Evolutionary conservation across 805 yeast species (phyloP).

Genomic region (Limtongozyma cylindracea): DNA sequence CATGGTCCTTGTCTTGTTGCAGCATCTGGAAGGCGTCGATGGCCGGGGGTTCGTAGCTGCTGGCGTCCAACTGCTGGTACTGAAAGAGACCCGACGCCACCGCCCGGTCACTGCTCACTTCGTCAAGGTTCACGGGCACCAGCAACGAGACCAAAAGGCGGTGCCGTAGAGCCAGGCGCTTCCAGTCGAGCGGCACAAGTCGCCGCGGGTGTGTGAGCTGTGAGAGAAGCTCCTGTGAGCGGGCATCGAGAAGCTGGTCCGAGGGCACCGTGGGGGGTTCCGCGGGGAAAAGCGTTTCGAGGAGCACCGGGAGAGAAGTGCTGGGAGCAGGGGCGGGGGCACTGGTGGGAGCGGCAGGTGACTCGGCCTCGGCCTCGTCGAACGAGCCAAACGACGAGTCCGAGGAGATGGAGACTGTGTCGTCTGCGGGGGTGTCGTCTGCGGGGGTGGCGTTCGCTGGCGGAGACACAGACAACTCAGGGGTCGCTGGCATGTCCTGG

Average conservation of each 20-base stretch:
- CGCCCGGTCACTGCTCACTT: slow-evolving; percentile 9
- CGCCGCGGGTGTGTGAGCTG: slow-evolving; percentile 21
- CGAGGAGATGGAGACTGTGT: too few species aligned
- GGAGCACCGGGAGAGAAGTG: slow-evolving; percentile 1
- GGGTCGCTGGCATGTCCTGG: too few species aligned
- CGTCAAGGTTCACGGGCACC: slow-evolving; percentile 50
- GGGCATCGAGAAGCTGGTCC: slow-evolving; percentile 5
- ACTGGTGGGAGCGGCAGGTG: background rate
- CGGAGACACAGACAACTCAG: too few species aligned
- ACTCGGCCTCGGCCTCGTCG: slow-evolving; percentile 8
- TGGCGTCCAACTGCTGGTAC: slow-evolving; percentile 8
- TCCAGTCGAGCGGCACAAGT: slow-evolving; percentile 43
- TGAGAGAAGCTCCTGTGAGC: slow-evolving; percentile 15
- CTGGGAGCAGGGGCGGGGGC: background rate
- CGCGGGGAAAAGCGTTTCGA: background rate
- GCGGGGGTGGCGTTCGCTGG: too few species aligned
- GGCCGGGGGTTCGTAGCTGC: slow-evolving; percentile 9
- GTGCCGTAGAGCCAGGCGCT: slow-evolving; percentile 34
- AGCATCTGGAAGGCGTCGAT: too few species aligned
- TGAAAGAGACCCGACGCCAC: background rate
- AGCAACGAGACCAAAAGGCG: slow-evolving; percentile 39
- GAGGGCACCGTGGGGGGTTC: background rate
- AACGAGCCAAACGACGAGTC: slow-evolving; percentile 16
- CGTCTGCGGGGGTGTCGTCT: too few species aligned
- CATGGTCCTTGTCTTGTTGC: too few species aligned